These are phyloP conservation scores for Debaryomyces sp. DNA, from an alignment of 1,139 yeast genomes.

Conservation along the genomic window DNA sequence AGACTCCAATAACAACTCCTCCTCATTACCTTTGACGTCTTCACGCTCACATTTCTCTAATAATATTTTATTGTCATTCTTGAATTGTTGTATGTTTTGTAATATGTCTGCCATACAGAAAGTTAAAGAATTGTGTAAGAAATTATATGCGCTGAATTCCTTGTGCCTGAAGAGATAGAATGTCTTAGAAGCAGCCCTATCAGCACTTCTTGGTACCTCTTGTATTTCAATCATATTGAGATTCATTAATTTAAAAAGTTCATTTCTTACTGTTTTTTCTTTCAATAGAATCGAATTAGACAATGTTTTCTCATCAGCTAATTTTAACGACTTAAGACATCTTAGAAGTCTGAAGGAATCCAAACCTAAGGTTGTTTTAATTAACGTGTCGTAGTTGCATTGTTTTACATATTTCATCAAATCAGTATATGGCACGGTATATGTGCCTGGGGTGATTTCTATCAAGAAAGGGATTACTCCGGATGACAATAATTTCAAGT, in stretches of 20 bases:
- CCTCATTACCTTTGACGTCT: constrained; percentile 85
- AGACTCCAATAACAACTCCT: constrained; percentile 68
- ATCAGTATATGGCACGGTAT: constrained; percentile 43
- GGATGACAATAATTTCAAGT: constrained; percentile 54
- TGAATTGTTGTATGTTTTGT: constrained; percentile 56
- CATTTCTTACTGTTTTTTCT: constrained; percentile 73
- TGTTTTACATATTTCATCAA: constrained; percentile 52
- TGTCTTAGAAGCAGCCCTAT: constrained; percentile 89
- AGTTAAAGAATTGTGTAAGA: constrained; percentile 33
- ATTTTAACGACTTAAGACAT: constrained; percentile 64
- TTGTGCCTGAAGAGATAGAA: constrained; percentile 80
- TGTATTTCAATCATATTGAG: constrained; percentile 73
- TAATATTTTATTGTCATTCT: constrained; percentile 64
- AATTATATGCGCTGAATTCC: constrained; percentile 61
- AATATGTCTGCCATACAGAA: constrained; percentile 63
- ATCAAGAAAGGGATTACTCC: constrained; percentile 48
- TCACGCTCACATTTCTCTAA: constrained; percentile 83
- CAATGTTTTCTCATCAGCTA: constrained; percentile 85
- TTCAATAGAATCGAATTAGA: constrained; percentile 74
- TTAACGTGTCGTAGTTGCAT: constrained; percentile 60
- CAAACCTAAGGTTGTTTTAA: constrained; percentile 59
- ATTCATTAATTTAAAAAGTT: constrained; percentile 56
- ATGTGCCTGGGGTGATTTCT: constrained; percentile 45
- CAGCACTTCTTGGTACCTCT: constrained; percentile 91
- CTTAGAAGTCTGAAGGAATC: constrained; percentile 66